Evolutionary conservation across 805 yeast genomes (phyloP).

Genomic region (Metschnikowia aberdeeniae): DNA sequence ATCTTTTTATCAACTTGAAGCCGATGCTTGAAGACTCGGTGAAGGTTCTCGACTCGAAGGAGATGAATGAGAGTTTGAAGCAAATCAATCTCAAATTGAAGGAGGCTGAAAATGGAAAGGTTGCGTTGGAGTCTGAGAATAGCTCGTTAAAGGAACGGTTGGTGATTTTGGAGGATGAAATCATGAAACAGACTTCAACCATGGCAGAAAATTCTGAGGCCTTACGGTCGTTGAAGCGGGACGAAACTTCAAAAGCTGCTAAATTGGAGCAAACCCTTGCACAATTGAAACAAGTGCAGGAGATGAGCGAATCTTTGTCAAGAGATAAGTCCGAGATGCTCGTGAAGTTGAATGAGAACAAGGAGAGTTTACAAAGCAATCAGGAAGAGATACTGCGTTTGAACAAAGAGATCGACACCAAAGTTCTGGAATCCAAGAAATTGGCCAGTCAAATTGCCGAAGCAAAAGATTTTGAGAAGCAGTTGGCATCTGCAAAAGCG

Average conservation of each 20-base stretch:
- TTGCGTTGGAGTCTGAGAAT: slow-evolving; percentile 31
- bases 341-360: slow-evolving; percentile 17
- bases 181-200: slow-evolving; percentile 22
- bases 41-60: slow-evolving; percentile 54
- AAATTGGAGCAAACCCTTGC: slow-evolving; percentile 26
- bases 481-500: not conserved
- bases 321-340: slow-evolving; percentile 26
- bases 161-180: slow-evolving; percentile 30
- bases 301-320: slow-evolving; percentile 30
- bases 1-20: slow-evolving; percentile 61
- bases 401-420: slow-evolving; percentile 11
- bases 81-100: slow-evolving; percentile 43
- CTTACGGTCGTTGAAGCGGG: slow-evolving; percentile 40
- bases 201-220: slow-evolving; percentile 46
- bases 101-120: slow-evolving; percentile 29
- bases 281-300: slow-evolving; percentile 28
- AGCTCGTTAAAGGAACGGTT: slow-evolving; percentile 37
- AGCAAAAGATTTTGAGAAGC: not conserved
- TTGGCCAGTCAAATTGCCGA: slow-evolving; percentile 2
- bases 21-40: slow-evolving; percentile 69
- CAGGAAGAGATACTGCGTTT: slow-evolving; percentile 1
- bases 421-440: slow-evolving; percentile 18
- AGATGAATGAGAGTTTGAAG: slow-evolving; percentile 53
- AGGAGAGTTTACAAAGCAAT: slow-evolving; percentile 12
- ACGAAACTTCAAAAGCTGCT: slow-evolving; percentile 31